Evolutionary conservation across 345 rosid species (phyloP), one percentile per base, ranked within the genome.

Genomic region (Hibiscus syriacus): DNA sequence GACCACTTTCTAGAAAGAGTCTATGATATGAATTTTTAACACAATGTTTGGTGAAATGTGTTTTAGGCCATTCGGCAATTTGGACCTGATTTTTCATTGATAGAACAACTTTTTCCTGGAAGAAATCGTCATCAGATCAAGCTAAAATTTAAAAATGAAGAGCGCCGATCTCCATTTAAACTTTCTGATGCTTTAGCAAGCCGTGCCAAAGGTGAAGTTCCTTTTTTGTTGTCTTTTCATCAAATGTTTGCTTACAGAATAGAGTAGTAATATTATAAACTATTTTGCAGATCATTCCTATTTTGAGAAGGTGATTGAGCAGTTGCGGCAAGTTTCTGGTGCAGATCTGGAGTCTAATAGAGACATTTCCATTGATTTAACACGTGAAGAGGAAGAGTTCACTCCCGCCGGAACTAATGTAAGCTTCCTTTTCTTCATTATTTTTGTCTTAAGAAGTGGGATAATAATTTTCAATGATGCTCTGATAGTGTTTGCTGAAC

Each of bases 21-120:
- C 25, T 53, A 22, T n/a, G n/a, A 5, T 9, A 22, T 19, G 13
- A 26, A 53, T 53, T 53, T 53, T 53, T 23, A 13, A 53, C 30
- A 10, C 23, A 30, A 53, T 53, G 29, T 53, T 11, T 53, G 29
- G 16, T 53, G 13, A 9, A 23, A 53, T 0, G 57, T 19, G 8
- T 53, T 53, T 53, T 11, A 53, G 57, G 57, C 57, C 29, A 53
- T 53, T 53, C 57, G 30, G 29, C 57, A 53, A 23, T 53, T 53
- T 53, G 57, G 57, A 53, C 57, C 57, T 53, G 57, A 53, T 53
- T 53, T 53, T 53, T 53, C 57, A 23, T 53, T 53, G 57, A 53
- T 53, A 22, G 29, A 53, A 53, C 57, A 53, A 53, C 57, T 46
- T 46, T 46, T 46, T 46, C 52, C 52, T 46, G 52, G 20, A 46